Conservation (phyloP, 257 asterid species). For the Jacaranda mimosifolia region DNA sequence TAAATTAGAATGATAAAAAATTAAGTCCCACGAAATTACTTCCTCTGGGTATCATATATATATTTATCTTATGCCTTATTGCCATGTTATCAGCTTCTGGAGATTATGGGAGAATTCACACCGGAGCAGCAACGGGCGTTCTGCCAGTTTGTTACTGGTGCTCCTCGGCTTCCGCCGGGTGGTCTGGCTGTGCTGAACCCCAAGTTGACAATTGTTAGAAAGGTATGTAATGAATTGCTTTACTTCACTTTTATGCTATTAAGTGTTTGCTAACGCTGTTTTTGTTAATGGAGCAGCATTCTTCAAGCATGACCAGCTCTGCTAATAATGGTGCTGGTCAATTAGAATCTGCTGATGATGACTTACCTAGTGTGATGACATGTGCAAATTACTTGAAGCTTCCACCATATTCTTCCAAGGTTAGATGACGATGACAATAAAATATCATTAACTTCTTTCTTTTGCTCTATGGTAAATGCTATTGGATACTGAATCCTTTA, state of each 20-base stretch:
- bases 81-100: constrained; percentile 70
- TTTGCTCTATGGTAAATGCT: neutral
- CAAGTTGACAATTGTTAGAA: constrained; percentile 95
- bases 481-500: constrained; percentile 3
- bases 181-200: constrained; percentile 95
- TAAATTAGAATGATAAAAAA: neutral
- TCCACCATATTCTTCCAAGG: constrained; percentile 99
- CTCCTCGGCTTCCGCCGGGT: constrained; percentile 98
- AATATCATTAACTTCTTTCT: neutral
- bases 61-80: neutral
- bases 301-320: constrained; percentile 61
- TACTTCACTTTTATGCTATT: neutral
- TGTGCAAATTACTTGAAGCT: constrained; percentile 99
- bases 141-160: constrained; percentile 99
- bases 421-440: constrained; percentile 22
- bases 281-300: constrained; percentile 64
- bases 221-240: constrained; percentile 56
- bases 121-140: constrained; percentile 95
- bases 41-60: neutral
- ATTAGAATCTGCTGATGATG: constrained; percentile 90
- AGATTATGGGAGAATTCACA: constrained; percentile 95
- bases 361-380: constrained; percentile 99
- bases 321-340: constrained; percentile 65
- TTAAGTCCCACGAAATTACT: constrained; percentile 8
- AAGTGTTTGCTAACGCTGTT: neutral